These are phyloP conservation scores for Jatropha curcas DNA, from an alignment of 345 rosid species.

Conservation along the genomic window DNA sequence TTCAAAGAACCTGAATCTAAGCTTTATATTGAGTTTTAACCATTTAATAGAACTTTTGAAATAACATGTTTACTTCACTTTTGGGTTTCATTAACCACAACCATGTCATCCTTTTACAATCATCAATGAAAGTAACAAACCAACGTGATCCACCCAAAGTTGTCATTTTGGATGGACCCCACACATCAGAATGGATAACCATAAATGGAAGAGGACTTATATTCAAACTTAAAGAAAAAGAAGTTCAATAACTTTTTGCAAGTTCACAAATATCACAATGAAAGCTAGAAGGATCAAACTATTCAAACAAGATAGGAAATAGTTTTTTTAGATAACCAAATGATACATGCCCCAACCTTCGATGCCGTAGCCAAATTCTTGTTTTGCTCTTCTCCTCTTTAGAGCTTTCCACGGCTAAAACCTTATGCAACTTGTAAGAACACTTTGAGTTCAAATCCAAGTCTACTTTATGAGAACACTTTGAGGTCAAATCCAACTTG, in stretches of 20 bases:
- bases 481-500: not conserved
- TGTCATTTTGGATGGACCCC: not conserved
- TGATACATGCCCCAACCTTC: not conserved
- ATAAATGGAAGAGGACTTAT: not conserved
- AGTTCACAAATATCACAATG: not conserved
- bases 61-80: not conserved
- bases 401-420: not conserved
- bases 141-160: not conserved
- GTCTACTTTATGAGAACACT: no score
- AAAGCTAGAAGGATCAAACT: not conserved
- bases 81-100: not conserved
- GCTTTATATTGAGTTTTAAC: not conserved
- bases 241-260: not conserved
- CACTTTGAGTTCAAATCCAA: not conserved
- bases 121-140: not conserved
- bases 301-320: not conserved
- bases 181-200: not conserved
- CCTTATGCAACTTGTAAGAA: not conserved
- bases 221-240: not conserved
- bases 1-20: not conserved
- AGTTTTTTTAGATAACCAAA: not conserved
- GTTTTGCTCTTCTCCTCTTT: not conserved
- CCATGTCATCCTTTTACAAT: not conserved
- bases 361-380: not conserved
- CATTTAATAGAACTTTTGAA: not conserved